Percentiles rank a stretch among this genome's conserved stretches.
These are phyloP conservation scores for Eustoma russellianum DNA, from an alignment of 257 asterid genomes.

Conservation along the genomic window DNA sequence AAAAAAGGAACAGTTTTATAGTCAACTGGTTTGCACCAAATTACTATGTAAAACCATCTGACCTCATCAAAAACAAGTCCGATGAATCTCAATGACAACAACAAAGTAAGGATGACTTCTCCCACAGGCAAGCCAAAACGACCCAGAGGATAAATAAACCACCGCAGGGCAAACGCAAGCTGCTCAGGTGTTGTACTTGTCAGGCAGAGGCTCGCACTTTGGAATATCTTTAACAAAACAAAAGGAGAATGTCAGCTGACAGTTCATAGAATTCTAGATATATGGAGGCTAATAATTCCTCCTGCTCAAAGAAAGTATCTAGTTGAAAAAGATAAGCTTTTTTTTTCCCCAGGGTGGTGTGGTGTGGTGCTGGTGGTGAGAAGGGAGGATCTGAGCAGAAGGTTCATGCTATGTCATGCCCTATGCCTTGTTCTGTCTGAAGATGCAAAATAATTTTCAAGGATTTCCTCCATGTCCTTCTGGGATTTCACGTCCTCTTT, in stretches of 20 bases:
- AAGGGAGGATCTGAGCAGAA: no score
- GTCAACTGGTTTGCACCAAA: neutral
- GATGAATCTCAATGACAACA: slow-evolving; percentile 84
- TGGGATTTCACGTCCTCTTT: no score
- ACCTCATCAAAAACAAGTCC: slow-evolving; percentile 96
- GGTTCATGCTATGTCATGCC: no score
- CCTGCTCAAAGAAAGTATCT: no score
- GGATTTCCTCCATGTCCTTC: no score
- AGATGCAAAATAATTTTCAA: no score
- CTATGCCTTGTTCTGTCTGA: no score
- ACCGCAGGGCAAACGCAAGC: slow-evolving; percentile 82
- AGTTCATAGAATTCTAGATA: neutral
- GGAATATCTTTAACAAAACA: slow-evolving; percentile 60
- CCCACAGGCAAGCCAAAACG: slow-evolving; percentile 72
- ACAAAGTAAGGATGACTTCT: slow-evolving; percentile 85
- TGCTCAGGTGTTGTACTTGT: slow-evolving; percentile 94
- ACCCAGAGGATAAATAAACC: slow-evolving; percentile 74
- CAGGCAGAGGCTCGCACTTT: slow-evolving; percentile 95
- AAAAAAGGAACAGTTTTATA: neutral
- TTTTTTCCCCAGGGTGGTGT: no score
- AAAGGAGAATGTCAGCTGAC: slow-evolving; percentile 6
- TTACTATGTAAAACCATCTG: slow-evolving; percentile 10
- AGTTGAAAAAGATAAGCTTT: no score
- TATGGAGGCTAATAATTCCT: no score
- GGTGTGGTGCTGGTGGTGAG: no score